Percentiles rank a stretch among this genome's conserved stretches.
These are phyloP conservation scores for Irpex sp. DNA, from an alignment of 1,284 basidiomycete genomes.

Conservation along the genomic window DNA sequence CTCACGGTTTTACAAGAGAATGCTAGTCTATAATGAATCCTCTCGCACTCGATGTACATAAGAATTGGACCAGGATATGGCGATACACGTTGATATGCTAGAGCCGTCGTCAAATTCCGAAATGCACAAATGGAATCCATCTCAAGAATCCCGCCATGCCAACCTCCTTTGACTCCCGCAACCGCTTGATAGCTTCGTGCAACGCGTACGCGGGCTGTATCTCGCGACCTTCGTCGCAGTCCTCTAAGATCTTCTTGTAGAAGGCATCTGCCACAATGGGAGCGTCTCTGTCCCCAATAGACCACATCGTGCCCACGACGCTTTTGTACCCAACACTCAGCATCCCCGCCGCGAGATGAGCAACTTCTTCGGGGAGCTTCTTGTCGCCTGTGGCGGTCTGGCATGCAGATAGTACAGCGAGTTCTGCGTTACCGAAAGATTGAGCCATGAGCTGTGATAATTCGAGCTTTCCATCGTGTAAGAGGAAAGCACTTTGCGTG, in stretches of 20 bases:
- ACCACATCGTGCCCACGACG: conserved; percentile 39
- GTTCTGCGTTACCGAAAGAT: conserved; percentile 23
- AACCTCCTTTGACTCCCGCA: not conserved
- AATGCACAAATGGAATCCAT: not conserved
- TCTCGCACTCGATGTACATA: too few species aligned
- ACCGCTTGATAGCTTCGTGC: not conserved
- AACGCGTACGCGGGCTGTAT: not conserved
- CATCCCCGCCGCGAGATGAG: conserved; percentile 33
- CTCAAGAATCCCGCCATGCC: too few species aligned
- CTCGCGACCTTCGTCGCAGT: not conserved
- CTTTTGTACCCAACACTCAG: conserved; percentile 31
- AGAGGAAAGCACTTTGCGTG: conserved; percentile 23
- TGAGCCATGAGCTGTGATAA: conserved; percentile 26
- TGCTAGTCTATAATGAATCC: too few species aligned
- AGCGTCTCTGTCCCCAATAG: not conserved
- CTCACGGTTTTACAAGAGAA: too few species aligned
- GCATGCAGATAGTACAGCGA: conserved; percentile 35
- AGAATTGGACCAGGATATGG: too few species aligned
- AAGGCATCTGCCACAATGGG: not conserved
- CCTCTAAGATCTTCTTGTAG: not conserved
- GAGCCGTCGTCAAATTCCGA: not conserved
- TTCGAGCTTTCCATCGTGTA: conserved; percentile 20
- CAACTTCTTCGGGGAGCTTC: conserved; percentile 24
- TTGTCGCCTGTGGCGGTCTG: conserved; percentile 15
- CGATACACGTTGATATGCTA: too few species aligned